Evolutionary conservation across 257 asterid species (phyloP).

Genomic region (Solanum sitiens): DNA sequence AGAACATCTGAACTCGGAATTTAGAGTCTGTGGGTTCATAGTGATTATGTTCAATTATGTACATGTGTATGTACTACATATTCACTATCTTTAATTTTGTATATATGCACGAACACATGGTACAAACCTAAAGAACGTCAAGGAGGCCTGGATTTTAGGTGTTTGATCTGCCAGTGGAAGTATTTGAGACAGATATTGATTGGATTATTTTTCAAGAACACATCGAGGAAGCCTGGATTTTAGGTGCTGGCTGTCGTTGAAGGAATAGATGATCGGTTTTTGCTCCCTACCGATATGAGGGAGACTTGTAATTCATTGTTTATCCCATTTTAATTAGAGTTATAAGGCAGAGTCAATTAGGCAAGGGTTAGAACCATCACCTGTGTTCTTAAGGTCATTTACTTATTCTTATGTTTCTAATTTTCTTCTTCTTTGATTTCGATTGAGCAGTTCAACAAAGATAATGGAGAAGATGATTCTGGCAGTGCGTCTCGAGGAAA

Average conservation of each 20-base stretch:
- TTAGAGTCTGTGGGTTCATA: not conserved
- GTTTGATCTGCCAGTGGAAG: not conserved
- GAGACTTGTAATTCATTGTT: not conserved
- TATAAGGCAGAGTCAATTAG: not conserved
- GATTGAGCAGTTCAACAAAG: constrained; percentile 33
- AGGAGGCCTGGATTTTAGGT: not conserved
- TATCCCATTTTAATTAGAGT: not conserved
- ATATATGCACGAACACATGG: not conserved
- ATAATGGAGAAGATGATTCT: constrained; percentile 57
- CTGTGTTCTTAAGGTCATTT: not conserved
- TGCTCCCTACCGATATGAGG: not conserved
- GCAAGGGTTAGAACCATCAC: not conserved
- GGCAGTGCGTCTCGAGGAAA: constrained; percentile 73
- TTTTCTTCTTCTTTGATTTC: not conserved
- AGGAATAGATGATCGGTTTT: not conserved
- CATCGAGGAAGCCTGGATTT: not conserved
- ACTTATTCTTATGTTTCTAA: not conserved
- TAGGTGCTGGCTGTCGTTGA: not conserved
- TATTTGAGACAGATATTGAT: not conserved
- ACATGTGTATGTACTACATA: not conserved
- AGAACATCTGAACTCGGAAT: not conserved
- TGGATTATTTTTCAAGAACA: not conserved
- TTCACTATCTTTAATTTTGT: not conserved
- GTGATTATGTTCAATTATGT: not conserved
- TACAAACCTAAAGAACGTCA: not conserved